These are phyloP conservation scores for Calonectria pteridis DNA, from an alignment of 2,329 filamentous ascomycete species.

Conservation along the genomic window DNA sequence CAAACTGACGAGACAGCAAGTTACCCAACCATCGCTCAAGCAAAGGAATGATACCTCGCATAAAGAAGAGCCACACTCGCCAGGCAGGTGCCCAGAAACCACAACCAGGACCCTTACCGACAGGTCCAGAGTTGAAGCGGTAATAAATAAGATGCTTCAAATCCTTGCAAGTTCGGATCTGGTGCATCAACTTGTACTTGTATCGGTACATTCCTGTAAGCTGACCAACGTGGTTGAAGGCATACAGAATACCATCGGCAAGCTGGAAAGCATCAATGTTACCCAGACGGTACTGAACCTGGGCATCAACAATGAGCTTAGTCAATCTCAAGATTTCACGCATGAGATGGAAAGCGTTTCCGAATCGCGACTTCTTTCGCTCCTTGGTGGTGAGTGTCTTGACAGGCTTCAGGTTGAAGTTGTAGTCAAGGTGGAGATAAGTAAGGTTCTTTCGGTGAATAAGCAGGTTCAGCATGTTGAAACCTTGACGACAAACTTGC, in stretches of 20 bases:
- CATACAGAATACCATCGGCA: conserved; percentile 98
- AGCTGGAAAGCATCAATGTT: conserved; percentile 99
- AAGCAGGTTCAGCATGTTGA: conserved; percentile 98
- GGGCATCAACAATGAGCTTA: conserved; percentile 97
- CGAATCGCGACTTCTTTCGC: conserved; percentile 98
- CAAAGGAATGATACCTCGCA: conserved; percentile 97
- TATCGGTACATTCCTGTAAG: conserved; percentile 99
- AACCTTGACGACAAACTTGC: conserved; percentile 97
- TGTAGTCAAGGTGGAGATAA: conserved; percentile 98
- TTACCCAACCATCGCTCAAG: conserved; percentile 98
- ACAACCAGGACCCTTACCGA: conserved; percentile 97
- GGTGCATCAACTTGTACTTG: conserved; percentile 99
- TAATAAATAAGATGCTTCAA: conserved; percentile 99
- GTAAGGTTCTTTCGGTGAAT: conserved; percentile 99
- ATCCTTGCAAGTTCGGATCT: conserved; percentile 99
- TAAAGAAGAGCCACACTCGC: conserved; percentile 99
- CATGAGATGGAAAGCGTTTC: conserved; percentile 99
- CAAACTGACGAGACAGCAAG: conserved; percentile 94
- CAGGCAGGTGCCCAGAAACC: conserved; percentile 99
- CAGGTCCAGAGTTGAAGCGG: conserved; percentile 95
- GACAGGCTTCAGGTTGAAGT: conserved; percentile 99
- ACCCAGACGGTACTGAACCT: conserved; percentile 96
- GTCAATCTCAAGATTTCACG: conserved; percentile 95
- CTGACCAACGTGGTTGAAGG: conserved; percentile 98
- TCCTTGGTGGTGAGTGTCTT: conserved; percentile 99